Evolutionary conservation across 768 basidiomycete genomes (phyloP).

Genomic region (Trametes punicea): DNA sequence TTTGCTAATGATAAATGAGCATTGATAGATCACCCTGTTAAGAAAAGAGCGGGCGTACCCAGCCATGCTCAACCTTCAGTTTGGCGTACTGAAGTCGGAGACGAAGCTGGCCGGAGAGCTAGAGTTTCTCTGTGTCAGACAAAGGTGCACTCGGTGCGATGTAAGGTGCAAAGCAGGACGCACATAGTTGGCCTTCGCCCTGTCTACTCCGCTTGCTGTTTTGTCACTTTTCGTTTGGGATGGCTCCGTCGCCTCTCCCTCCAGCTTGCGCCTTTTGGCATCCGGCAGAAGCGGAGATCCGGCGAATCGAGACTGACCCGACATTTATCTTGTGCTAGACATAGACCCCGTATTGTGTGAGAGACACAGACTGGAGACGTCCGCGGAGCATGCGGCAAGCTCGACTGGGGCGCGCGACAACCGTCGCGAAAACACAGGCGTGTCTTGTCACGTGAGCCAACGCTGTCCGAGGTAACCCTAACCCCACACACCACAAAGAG

Average conservation of each 20-base stretch:
- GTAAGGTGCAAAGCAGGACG: not conserved
- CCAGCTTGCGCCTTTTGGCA: conserved; percentile 4
- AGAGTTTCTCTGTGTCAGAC: not conserved
- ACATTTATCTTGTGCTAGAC: not conserved
- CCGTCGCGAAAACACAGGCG: conserved; percentile 16
- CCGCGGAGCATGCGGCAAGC: too few relatives aligned
- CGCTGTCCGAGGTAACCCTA: not conserved
- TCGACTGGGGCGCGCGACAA: not conserved
- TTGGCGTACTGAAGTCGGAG: conserved; percentile 73
- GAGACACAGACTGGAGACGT: not conserved
- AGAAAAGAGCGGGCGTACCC: conserved; percentile 45
- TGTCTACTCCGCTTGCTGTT: not conserved
- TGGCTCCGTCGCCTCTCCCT: not conserved
- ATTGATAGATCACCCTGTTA: not conserved
- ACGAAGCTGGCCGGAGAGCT: conserved; percentile 72
- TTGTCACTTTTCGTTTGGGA: not conserved
- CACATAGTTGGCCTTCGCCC: conserved; percentile 15
- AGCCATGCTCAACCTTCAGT: conserved; percentile 78
- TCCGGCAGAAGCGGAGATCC: not conserved
- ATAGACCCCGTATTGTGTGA: not conserved
- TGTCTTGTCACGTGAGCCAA: conserved; percentile 11
- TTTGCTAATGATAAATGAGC: conserved; percentile 48
- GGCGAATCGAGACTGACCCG: not conserved
- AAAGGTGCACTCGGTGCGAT: not conserved
- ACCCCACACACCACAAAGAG: not conserved